Conservation (phyloP, 208 protist genomes). For the Acanthamoeba royreba region DNA sequence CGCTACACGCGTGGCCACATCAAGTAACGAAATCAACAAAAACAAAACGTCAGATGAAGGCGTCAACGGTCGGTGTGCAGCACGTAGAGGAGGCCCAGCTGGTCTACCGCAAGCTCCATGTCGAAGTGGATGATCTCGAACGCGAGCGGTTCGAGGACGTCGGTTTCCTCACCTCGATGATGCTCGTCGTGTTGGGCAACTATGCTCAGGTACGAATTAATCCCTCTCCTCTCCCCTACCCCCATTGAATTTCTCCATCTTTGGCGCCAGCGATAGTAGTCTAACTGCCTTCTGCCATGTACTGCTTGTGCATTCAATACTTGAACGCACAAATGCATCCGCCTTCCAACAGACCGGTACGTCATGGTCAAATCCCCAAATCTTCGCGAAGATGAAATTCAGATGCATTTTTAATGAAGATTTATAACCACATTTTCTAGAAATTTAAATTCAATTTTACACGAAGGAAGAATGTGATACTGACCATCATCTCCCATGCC, state of each 20-base stretch:
- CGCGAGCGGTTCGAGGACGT: constrained; percentile 5
- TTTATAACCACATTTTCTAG: neutral
- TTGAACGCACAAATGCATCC: too few relatives aligned
- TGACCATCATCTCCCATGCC: too few relatives aligned
- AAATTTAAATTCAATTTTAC: too few relatives aligned
- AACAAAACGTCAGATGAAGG: neutral
- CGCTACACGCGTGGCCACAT: too few relatives aligned
- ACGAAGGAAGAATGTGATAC: neutral
- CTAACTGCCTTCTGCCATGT: too few relatives aligned
- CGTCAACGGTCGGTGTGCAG: neutral
- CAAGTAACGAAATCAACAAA: too few relatives aligned
- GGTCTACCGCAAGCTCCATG: neutral
- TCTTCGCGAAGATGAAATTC: too few relatives aligned
- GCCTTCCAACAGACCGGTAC: too few relatives aligned
- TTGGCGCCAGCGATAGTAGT: too few relatives aligned
- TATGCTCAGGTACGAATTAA: constrained; percentile 25
- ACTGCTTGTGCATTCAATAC: too few relatives aligned
- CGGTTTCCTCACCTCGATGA: constrained; percentile 46
- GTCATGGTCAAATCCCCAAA: too few relatives aligned
- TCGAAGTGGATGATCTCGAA: neutral
- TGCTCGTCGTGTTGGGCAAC: constrained; percentile 44
- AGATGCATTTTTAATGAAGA: neutral
- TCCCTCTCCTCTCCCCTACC: neutral
- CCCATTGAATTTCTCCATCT: too few relatives aligned
- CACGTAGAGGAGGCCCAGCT: neutral